Conservation (phyloP, 1,139 yeast genomes). For the Pichia sp. region DNA sequence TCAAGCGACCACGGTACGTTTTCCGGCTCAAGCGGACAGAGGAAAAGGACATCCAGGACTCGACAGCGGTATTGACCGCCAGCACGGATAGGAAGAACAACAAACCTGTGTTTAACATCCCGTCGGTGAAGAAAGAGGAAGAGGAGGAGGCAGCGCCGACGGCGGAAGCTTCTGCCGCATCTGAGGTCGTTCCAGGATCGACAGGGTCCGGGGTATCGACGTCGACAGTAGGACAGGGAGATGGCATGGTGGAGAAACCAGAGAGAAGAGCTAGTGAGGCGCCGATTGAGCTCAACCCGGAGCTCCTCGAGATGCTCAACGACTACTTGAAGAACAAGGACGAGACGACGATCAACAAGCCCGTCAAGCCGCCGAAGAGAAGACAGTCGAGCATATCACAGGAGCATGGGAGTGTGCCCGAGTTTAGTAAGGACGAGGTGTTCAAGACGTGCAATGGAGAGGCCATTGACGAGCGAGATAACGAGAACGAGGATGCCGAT, state of each 20-base stretch:
- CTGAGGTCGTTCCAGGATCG: neutral
- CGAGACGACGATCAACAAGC: slow-evolving; percentile 21
- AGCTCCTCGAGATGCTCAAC: slow-evolving; percentile 64
- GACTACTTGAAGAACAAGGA: slow-evolving; percentile 43
- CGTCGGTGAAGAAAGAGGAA: neutral
- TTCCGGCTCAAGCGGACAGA: slow-evolving; percentile 68
- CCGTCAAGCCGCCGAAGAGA: slow-evolving; percentile 26
- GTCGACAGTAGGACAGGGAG: neutral
- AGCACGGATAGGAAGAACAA: slow-evolving; percentile 6
- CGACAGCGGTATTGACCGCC: slow-evolving; percentile 23
- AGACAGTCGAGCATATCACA: slow-evolving; percentile 24
- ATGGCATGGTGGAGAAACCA: neutral
- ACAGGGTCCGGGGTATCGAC: neutral
- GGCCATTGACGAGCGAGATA: slow-evolving; percentile 14
- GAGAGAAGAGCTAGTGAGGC: neutral
- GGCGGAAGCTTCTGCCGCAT: neutral
- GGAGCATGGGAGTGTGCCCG: slow-evolving; percentile 16
- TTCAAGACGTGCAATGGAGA: slow-evolving; percentile 1
- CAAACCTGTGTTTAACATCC: slow-evolving; percentile 19
- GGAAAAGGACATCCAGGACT: slow-evolving; percentile 31
- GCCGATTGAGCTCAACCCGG: slow-evolving; percentile 36
- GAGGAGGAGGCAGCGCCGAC: neutral
- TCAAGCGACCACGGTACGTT: slow-evolving; percentile 38
- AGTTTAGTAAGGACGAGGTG: slow-evolving; percentile 12
- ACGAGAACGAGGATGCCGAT: slow-evolving; percentile 28